Conservation (phyloP, 1,284 basidiomycete genomes). For the Veloporphyrellus conicus region DNA sequence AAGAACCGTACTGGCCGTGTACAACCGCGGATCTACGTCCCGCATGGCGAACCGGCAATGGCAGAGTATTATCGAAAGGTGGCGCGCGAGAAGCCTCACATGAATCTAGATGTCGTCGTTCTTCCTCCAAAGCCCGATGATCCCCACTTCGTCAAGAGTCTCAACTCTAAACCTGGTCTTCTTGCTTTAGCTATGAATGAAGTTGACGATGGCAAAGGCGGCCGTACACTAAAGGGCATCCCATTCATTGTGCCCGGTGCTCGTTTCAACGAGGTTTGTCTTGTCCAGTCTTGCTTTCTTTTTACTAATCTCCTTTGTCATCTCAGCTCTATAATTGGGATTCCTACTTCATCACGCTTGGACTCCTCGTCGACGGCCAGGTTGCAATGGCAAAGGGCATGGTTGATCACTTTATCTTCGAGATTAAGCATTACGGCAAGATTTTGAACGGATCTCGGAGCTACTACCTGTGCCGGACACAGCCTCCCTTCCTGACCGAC, state of each 20-base stretch:
- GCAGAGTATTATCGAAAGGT: constrained; percentile 87
- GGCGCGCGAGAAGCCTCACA: constrained; percentile 79
- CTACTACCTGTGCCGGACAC: constrained; percentile 92
- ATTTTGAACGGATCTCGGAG: constrained; percentile 75
- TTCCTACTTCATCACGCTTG: constrained; percentile 91
- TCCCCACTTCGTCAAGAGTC: constrained; percentile 83
- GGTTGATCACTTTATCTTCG: constrained; percentile 98
- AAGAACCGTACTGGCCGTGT: constrained; percentile 88
- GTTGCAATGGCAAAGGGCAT: constrained; percentile 93
- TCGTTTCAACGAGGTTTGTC: constrained; percentile 89
- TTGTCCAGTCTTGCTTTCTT: neutral
- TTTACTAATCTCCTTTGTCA: constrained; percentile 7
- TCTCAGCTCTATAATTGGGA: constrained; percentile 84
- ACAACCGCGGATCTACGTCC: constrained; percentile 92
- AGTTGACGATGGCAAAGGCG: constrained; percentile 73
- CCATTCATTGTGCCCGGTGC: constrained; percentile 97
- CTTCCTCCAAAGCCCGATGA: constrained; percentile 85
- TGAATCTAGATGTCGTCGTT: constrained; percentile 87
- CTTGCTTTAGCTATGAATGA: constrained; percentile 95
- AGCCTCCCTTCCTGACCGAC: constrained; percentile 98
- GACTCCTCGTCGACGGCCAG: constrained; percentile 91
- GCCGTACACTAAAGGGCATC: constrained; percentile 83
- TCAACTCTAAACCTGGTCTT: constrained; percentile 92
- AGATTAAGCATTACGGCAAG: constrained; percentile 97
- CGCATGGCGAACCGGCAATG: constrained; percentile 89